A percentile compares a stretch with the other conserved stretches of the same genome.
Evolutionary conservation across 805 yeast genomes (phyloP).

Genomic region (Pichia eremophila): DNA sequence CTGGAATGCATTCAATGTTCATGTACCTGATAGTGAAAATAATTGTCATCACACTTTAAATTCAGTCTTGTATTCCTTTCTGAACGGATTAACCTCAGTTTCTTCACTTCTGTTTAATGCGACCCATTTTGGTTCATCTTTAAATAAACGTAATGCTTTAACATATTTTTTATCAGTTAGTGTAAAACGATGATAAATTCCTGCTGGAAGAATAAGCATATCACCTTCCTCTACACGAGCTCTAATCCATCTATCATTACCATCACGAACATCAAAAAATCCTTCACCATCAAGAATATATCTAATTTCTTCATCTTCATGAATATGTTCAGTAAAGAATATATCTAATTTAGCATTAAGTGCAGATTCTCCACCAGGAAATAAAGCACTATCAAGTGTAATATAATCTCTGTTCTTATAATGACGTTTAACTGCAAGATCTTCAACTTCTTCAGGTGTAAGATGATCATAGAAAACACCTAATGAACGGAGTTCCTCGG

Average conservation of each 20-base stretch:
- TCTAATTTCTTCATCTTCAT: slow-evolving; percentile 95
- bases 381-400: slow-evolving; percentile 46
- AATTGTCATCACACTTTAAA: too few relatives aligned
- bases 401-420: slow-evolving; percentile 79
- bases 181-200: slow-evolving; percentile 90
- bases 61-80: slow-evolving; percentile 32
- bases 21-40: too few relatives aligned
- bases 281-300: slow-evolving; percentile 87
- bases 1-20: too few relatives aligned
- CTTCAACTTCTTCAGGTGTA: slow-evolving; percentile 47
- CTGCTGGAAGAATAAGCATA: slow-evolving; percentile 73
- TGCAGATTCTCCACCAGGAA: slow-evolving; percentile 51
- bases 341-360: slow-evolving; percentile 55
- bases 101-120: slow-evolving; percentile 51
- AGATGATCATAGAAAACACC: slow-evolving; percentile 63
- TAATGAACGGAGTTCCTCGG: slow-evolving; percentile 39
- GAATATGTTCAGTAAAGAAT: slow-evolving; percentile 81
- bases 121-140: slow-evolving; percentile 95
- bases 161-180: slow-evolving; percentile 54
- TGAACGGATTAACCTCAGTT: slow-evolving; percentile 32
- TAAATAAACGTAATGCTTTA: slow-evolving; percentile 73
- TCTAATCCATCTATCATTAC: slow-evolving; percentile 62
- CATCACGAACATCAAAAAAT: slow-evolving; percentile 76
- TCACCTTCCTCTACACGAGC: slow-evolving; percentile 56
- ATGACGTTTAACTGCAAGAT: slow-evolving; percentile 55